A percentile compares a stretch with the other conserved stretches of the same genome.
phyloP scores from a whole-genome alignment of 805 yeast species.

The Candida ascalaphidarum region DNA sequence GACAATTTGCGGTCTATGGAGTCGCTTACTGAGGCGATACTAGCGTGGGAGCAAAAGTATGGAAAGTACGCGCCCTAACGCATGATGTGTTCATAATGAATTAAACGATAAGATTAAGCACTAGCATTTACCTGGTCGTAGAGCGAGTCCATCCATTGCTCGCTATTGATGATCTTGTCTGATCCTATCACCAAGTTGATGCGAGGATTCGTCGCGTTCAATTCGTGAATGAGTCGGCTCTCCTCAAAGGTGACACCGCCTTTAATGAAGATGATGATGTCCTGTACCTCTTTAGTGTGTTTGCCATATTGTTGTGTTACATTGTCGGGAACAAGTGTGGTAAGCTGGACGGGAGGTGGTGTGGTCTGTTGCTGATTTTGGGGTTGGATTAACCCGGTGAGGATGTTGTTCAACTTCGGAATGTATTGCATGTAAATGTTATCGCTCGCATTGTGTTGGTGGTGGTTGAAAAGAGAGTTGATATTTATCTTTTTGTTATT shows the following conservation, averaged over 20 bases:
- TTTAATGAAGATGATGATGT: constrained; percentile 61
- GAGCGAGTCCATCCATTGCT: constrained; percentile 22
- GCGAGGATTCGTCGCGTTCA: constrained; percentile 48
- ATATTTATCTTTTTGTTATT: constrained; percentile 23
- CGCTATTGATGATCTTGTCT: constrained; percentile 26
- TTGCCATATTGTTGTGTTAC: constrained; percentile 18
- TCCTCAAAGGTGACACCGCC: constrained; percentile 96
- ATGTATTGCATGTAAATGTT: constrained; percentile 88
- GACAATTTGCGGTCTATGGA: constrained; percentile 64
- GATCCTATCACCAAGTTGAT: constrained; percentile 79
- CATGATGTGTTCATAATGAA: too few species aligned
- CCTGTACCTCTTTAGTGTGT: constrained; percentile 38
- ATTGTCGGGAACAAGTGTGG: constrained; percentile 33
- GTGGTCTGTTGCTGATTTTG: constrained; percentile 4
- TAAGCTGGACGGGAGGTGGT: constrained; percentile 8
- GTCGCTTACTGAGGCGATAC: constrained; percentile 57
- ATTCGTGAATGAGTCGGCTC: constrained; percentile 69
- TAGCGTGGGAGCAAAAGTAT: constrained; percentile 74
- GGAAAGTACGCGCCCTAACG: constrained; percentile 39
- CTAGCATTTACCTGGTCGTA: constrained; percentile 19
- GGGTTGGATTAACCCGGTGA: constrained; percentile 11
- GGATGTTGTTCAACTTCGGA: constrained; percentile 55
- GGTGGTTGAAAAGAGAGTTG: constrained; percentile 18
- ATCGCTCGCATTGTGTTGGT: constrained; percentile 30
- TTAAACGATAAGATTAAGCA: constrained; percentile 2